These are phyloP conservation scores for Globisporangium cylindrosporum DNA, from an alignment of 352 stramenopile genomes.

Conservation along the genomic window DNA sequence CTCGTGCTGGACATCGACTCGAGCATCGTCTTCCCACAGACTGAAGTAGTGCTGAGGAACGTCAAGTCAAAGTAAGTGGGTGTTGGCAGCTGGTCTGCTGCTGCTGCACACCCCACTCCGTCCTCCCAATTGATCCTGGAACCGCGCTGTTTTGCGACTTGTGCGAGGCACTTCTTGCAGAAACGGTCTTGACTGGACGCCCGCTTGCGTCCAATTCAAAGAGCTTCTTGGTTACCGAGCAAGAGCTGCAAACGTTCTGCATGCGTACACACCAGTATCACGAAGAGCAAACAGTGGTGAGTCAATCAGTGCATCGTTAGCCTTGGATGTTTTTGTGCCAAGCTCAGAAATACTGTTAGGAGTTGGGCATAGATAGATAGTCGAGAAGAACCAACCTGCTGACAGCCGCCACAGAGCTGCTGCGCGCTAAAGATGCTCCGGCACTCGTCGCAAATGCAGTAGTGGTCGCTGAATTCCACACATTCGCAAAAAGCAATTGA, in stretches of 20 bases:
- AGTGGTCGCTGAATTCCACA: background rate
- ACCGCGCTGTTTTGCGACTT: slow-evolving; percentile 13
- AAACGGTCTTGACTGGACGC: slow-evolving; percentile 36
- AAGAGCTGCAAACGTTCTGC: slow-evolving; percentile 44
- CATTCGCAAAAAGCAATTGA: background rate
- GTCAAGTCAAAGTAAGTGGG: slow-evolving; percentile 19
- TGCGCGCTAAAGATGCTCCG: background rate
- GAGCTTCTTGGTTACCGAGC: slow-evolving; percentile 41
- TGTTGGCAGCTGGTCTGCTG: slow-evolving; percentile 1
- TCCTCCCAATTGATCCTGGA: slow-evolving; percentile 8
- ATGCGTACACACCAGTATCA: too few relatives aligned
- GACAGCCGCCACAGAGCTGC: slow-evolving; percentile 24
- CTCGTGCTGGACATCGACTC: background rate
- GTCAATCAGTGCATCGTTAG: too few relatives aligned
- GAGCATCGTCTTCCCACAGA: background rate
- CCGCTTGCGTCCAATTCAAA: slow-evolving; percentile 42
- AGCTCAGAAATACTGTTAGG: too few relatives aligned
- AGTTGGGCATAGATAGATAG: background rate
- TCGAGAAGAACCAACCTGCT: slow-evolving; percentile 18
- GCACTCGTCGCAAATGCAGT: background rate
- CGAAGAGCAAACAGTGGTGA: too few relatives aligned
- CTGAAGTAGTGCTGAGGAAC: background rate
- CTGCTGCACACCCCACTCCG: background rate
- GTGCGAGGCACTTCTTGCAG: slow-evolving; percentile 39
- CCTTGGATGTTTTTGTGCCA: too few relatives aligned